Evolutionary conservation across 768 basidiomycete species (phyloP).

Genomic region (Saitozyma podzolica): DNA sequence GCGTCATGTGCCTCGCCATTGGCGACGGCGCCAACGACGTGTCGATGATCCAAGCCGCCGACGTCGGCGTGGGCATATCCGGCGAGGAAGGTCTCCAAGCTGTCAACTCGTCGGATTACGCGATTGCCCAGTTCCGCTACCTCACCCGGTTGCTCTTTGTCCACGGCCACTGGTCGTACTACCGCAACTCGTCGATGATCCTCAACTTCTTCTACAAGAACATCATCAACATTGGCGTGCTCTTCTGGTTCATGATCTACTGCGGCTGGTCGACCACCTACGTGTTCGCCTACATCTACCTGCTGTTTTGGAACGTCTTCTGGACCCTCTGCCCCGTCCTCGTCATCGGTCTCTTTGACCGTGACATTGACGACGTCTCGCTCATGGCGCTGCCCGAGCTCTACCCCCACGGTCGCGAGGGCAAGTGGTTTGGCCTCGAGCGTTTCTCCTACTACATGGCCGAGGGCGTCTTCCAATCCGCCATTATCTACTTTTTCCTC

Average conservation of each 20-base stretch:
- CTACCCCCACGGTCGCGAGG: slow-evolving; percentile 77
- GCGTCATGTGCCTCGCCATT: slow-evolving; percentile 92
- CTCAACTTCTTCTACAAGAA: slow-evolving; percentile 99
- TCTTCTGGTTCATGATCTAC: slow-evolving; percentile 99
- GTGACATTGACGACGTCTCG: slow-evolving; percentile 78
- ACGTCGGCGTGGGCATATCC: slow-evolving; percentile 94
- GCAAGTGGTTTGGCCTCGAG: slow-evolving; percentile 76
- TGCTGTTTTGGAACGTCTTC: slow-evolving; percentile 98
- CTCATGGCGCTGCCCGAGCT: slow-evolving; percentile 89
- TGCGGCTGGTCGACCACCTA: slow-evolving; percentile 91
- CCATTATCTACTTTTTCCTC: slow-evolving; percentile 84
- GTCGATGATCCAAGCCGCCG: slow-evolving; percentile 99
- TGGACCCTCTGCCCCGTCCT: slow-evolving; percentile 89
- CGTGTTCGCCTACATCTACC: slow-evolving; percentile 88
- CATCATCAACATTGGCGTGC: slow-evolving; percentile 85
- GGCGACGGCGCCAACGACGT: slow-evolving; percentile 99
- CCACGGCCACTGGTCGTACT: slow-evolving; percentile 98
- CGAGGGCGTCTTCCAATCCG: slow-evolving; percentile 84
- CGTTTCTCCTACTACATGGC: slow-evolving; percentile 79
- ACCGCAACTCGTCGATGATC: slow-evolving; percentile 90
- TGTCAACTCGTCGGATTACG: slow-evolving; percentile 98
- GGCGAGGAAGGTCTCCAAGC: slow-evolving; percentile 98
- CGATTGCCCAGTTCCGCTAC: slow-evolving; percentile 96
- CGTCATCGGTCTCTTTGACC: slow-evolving; percentile 95
- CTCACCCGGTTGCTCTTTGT: slow-evolving; percentile 87